Percentiles rank a stretch among this genome's conserved stretches.
These are phyloP conservation scores for Termitomyces sp. DNA, from an alignment of 768 basidiomycete genomes.

Conservation along the genomic window DNA sequence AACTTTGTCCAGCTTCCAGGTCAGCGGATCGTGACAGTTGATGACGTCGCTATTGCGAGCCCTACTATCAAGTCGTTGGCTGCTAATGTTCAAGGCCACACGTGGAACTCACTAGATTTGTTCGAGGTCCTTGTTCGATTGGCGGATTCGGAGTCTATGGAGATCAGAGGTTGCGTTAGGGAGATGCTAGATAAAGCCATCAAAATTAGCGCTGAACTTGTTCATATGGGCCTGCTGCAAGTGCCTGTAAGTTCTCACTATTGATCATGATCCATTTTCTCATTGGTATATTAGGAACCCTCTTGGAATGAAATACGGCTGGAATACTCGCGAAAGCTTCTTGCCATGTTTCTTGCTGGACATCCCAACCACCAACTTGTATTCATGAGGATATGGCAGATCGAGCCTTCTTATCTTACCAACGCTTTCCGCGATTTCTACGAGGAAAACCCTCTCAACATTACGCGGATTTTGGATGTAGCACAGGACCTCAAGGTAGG, in stretches of 20 bases:
- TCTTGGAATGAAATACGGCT: conserved; percentile 84
- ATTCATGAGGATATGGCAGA: conserved; percentile 95
- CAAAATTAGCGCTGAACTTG: conserved; percentile 90
- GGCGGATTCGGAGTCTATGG: conserved; percentile 65
- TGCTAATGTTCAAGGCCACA: conserved; percentile 84
- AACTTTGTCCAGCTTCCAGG: conserved; percentile 89
- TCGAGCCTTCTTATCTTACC: conserved; percentile 81
- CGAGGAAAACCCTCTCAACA: conserved; percentile 87
- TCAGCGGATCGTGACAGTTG: conserved; percentile 78
- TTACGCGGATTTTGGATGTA: conserved; percentile 91
- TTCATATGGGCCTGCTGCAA: conserved; percentile 90
- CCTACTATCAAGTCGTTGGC: conserved; percentile 92
- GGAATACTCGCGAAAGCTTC: conserved; percentile 82
- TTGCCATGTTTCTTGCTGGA: conserved; percentile 87
- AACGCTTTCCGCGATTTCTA: conserved; percentile 91
- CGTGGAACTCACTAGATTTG: conserved; percentile 93
- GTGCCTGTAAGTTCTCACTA: conserved; percentile 63
- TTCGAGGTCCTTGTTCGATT: conserved; percentile 84
- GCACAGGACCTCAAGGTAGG: conserved; percentile 90
- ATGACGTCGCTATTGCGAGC: conserved; percentile 80
- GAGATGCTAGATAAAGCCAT: conserved; percentile 94
- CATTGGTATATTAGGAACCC: conserved; percentile 48
- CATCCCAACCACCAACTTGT: conserved; percentile 96
- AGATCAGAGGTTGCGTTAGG: conserved; percentile 73
- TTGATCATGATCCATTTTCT: not conserved